Evolutionary conservation across 345 rosid genomes (phyloP).

Genomic region (Kernera saxatilis): DNA sequence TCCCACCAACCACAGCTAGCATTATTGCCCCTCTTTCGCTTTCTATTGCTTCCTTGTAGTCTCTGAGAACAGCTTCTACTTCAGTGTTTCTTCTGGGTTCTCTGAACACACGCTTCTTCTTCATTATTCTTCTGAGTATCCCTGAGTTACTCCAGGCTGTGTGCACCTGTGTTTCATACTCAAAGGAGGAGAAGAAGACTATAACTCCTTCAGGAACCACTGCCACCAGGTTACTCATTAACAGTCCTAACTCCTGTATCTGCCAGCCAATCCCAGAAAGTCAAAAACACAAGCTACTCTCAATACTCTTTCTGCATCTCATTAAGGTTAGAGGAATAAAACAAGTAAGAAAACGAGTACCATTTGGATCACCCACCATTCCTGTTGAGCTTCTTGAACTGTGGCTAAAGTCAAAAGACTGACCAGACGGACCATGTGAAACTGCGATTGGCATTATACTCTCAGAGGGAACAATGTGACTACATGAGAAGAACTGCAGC

Average conservation of each 20-base stretch:
- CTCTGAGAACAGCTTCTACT: conserved; percentile 68
- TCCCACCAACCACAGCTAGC: conserved; percentile 92
- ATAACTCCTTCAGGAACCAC: conserved; percentile 87
- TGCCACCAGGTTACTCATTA: conserved; percentile 74
- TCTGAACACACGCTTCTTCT: conserved; percentile 70
- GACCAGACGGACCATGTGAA: conserved; percentile 82
- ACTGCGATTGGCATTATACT: conserved; percentile 78
- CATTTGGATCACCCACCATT: conserved; percentile 44
- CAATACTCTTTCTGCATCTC: conserved; percentile 2
- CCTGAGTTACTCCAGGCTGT: conserved; percentile 72
- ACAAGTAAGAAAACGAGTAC: not conserved
- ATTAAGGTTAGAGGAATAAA: not conserved
- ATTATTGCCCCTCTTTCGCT: conserved; percentile 67
- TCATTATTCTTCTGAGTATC: conserved; percentile 69
- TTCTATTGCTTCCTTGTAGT: conserved; percentile 72
- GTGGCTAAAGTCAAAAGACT: conserved; percentile 80
- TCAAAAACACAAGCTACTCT: not conserved
- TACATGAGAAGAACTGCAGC: conserved; percentile 78
- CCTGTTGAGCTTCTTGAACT: conserved; percentile 57
- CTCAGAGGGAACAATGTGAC: conserved; percentile 82
- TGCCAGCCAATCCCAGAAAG: conserved; percentile 27
- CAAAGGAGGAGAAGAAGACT: conserved; percentile 93
- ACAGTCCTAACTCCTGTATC: conserved; percentile 80
- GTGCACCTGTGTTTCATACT: conserved; percentile 72
- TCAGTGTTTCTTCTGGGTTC: conserved; percentile 74